Evolutionary conservation across 1,284 basidiomycete genomes (phyloP).

Genomic region (Apiotrichum porosum): DNA sequence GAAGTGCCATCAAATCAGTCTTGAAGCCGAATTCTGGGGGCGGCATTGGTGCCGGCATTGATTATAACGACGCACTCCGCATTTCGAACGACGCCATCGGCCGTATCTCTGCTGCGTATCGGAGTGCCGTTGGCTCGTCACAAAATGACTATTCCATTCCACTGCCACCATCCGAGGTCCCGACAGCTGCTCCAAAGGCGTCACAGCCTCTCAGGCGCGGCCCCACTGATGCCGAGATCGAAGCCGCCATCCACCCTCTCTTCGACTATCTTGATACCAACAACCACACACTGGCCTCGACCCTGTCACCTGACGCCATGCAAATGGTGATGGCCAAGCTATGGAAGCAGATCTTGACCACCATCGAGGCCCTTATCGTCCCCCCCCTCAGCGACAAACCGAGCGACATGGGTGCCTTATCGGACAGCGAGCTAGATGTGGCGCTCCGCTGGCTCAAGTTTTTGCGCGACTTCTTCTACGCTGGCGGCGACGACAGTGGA

Average conservation of each 20-base stretch:
- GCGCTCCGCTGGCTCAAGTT: conserved; percentile 99
- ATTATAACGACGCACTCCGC: conserved; percentile 61
- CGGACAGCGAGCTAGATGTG: conserved; percentile 93
- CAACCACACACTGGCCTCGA: conserved; percentile 83
- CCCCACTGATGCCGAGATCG: conserved; percentile 89
- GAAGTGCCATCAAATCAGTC: conserved; percentile 68
- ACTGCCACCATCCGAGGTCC: conserved; percentile 58
- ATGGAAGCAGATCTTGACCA: conserved; percentile 92
- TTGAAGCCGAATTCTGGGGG: conserved; percentile 55
- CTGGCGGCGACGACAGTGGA: conserved; percentile 79
- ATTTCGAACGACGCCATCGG: conserved; percentile 53
- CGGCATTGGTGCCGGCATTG: conserved; percentile 51
- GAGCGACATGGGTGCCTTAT: conserved; percentile 83
- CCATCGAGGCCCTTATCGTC: conserved; percentile 83
- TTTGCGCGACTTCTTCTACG: conserved; percentile 90
- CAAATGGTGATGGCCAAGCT: conserved; percentile 88
- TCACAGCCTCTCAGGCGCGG: conserved; percentile 54
- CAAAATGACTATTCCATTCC: conserved; percentile 68
- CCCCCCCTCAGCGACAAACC: conserved; percentile 85
- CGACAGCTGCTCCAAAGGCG: conserved; percentile 55
- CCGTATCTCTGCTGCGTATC: conserved; percentile 73
- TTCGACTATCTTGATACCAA: conserved; percentile 98
- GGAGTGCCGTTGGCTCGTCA: conserved; percentile 60
- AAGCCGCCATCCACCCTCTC: conserved; percentile 82
- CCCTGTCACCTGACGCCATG: conserved; percentile 76